Percentiles rank a stretch among this genome's conserved stretches.
Evolutionary conservation across 2,329 filamentous ascomycete species (phyloP).

Genomic region (Botrytis byssoidea): DNA sequence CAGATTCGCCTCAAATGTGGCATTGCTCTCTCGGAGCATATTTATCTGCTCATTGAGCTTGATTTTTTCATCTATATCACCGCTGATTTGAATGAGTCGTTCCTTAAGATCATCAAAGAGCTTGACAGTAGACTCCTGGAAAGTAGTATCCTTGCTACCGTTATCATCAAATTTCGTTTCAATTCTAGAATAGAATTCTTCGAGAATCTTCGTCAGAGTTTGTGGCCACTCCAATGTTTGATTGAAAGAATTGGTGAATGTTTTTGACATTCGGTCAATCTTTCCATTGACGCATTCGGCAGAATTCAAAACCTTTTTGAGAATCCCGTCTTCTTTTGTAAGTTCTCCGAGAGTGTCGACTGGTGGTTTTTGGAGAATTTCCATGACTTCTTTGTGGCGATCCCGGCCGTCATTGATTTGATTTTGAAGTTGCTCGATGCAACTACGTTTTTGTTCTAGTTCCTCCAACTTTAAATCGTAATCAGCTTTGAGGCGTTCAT

Average conservation of each 20-base stretch:
- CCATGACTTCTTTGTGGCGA: conserved; percentile 28
- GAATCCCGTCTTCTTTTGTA: conserved; percentile 27
- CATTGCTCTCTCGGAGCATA: conserved; percentile 30
- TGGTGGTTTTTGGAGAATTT: conserved; percentile 29
- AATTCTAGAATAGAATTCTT: conserved; percentile 31
- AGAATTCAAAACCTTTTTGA: conserved; percentile 27
- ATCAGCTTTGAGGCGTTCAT: not conserved
- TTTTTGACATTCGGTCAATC: conserved; percentile 33
- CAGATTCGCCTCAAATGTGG: conserved; percentile 25
- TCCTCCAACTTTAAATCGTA: not conserved
- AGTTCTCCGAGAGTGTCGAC: conserved; percentile 26
- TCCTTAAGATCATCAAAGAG: conserved; percentile 30
- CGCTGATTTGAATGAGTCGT: conserved; percentile 26
- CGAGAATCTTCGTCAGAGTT: conserved; percentile 29
- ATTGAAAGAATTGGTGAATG: conserved; percentile 24
- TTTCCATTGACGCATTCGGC: conserved; percentile 31
- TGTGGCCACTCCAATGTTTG: conserved; percentile 23
- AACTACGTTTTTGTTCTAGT: not conserved
- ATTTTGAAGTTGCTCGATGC: not conserved
- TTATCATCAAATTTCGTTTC: conserved; percentile 25
- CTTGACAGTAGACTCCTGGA: conserved; percentile 25
- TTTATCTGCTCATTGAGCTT: conserved; percentile 28
- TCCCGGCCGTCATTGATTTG: not conserved
- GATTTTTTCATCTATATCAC: conserved; percentile 26
- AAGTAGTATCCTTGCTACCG: conserved; percentile 16